A percentile compares a stretch with the other conserved stretches of the same genome.
phyloP scores from a whole-genome alignment of 176 grass and related monocot species.

The Aegilops umbellulata region DNA sequence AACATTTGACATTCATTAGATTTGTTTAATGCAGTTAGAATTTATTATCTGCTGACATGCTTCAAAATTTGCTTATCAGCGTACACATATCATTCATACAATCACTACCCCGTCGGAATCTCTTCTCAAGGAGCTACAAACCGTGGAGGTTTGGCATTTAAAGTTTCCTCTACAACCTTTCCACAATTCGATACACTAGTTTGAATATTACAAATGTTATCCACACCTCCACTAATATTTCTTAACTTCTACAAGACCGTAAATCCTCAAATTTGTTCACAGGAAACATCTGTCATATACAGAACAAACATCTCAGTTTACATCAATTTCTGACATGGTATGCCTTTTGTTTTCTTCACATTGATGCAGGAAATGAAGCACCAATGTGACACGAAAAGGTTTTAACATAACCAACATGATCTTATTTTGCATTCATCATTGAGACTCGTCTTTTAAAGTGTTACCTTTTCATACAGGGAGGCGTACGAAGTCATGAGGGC shows the following conservation, averaged over 20 bases:
- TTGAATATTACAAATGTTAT: neutral
- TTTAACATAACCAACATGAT: slow-evolving; percentile 12
- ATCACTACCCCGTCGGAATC: slow-evolving; percentile 87
- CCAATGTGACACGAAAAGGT: slow-evolving; percentile 90
- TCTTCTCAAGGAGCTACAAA: slow-evolving; percentile 98
- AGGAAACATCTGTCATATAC: neutral
- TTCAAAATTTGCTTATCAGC: slow-evolving; percentile 49
- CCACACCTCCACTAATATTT: neutral
- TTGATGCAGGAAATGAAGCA: slow-evolving; percentile 83
- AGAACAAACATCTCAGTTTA: neutral
- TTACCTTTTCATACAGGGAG: slow-evolving; percentile 45
- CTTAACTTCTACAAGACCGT: slow-evolving; percentile 11
- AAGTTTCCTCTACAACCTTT: slow-evolving; percentile 19
- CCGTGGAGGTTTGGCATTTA: slow-evolving; percentile 64
- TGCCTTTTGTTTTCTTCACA: slow-evolving; percentile 20
- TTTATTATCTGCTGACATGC: slow-evolving; percentile 28
- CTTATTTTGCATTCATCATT: neutral
- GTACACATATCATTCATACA: slow-evolving; percentile 73
- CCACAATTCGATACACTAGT: neutral
- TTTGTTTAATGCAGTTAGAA: neutral
- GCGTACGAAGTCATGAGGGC: slow-evolving; percentile 69
- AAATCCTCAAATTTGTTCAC: neutral
- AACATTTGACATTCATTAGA: neutral
- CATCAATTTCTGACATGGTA: slow-evolving; percentile 19
- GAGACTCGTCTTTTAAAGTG: neutral